Evolutionary conservation across 148 eudicot genomes (phyloP).

Genomic region (Vaccinium vitisidaea): DNA sequence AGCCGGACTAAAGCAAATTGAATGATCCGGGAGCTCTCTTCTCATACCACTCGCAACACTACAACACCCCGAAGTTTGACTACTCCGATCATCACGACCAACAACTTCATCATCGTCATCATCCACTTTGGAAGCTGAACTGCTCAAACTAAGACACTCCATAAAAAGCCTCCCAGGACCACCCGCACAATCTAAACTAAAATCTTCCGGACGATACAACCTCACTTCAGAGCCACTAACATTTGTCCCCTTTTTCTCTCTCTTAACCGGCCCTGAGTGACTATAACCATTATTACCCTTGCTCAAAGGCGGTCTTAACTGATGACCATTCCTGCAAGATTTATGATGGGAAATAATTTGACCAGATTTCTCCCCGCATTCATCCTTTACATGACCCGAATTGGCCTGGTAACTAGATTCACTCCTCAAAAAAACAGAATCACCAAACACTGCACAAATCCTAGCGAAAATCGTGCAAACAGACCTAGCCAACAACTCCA

Average conservation of each 20-base stretch:
- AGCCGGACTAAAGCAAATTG: conserved; percentile 30
- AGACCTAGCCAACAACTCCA: conserved; percentile 74
- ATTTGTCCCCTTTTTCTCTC: conserved; percentile 31
- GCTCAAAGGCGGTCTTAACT: conserved; percentile 9
- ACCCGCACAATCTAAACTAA: conserved; percentile 63
- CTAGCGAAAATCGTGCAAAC: conserved; percentile 76
- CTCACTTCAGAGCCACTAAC: conserved; percentile 39
- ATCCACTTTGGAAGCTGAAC: conserved; percentile 67
- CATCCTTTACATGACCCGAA: conserved; percentile 17
- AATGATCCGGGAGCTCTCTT: conserved; percentile 34
- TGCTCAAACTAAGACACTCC: conserved; percentile 79
- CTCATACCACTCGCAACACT: conserved; percentile 37
- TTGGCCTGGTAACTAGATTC: conserved; percentile 6
- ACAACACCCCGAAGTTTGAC: conserved; percentile 49
- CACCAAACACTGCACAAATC: conserved; percentile 50
- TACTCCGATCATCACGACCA: conserved; percentile 39
- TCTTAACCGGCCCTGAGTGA: conserved; percentile 39
- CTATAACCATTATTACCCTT: conserved; percentile 21
- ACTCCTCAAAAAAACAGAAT: conserved; percentile 33
- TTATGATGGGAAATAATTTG: conserved; percentile 11
- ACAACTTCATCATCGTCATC: conserved; percentile 36
- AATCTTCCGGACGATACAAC: conserved; percentile 43
- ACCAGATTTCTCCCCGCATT: conserved; percentile 22
- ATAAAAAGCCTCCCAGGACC: conserved; percentile 85
- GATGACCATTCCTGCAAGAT: conserved; percentile 10